Evolutionary conservation across 345 rosid genomes (phyloP).

Genomic region (Nasturtium officinale): DNA sequence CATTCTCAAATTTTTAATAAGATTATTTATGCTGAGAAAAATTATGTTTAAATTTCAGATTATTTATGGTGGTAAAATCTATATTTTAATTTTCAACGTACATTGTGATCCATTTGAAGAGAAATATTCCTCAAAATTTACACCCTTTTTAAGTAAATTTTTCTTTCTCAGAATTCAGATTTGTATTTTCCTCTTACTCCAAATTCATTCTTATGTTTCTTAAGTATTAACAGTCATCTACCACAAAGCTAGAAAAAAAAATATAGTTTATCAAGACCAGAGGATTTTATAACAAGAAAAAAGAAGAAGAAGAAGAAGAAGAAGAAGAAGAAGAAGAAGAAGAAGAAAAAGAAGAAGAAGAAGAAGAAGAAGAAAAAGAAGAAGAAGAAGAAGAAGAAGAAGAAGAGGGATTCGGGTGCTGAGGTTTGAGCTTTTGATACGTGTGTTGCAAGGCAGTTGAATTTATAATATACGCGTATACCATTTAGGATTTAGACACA

Average conservation of each 20-base stretch:
- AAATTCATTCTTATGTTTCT: not conserved
- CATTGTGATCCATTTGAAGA: not conserved
- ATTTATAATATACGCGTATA: not conserved
- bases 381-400: no score
- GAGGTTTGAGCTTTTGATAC: constrained; percentile 4
- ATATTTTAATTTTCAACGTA: no score
- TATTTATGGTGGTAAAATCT: no score
- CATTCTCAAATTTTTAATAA: not conserved
- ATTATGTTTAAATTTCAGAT: no score
- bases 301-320: no score
- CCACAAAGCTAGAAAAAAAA: not conserved
- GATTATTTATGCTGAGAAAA: not conserved
- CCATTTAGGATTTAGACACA: not conserved
- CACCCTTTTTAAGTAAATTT: no score
- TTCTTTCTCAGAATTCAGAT: not conserved
- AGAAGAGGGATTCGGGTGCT: not conserved
- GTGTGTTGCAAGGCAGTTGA: not conserved
- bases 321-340: not conserved
- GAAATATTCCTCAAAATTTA: no score
- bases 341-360: not conserved
- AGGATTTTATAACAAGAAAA: not conserved
- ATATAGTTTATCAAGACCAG: not conserved
- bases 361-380: not conserved
- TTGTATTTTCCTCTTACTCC: not conserved
- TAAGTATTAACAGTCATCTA: not conserved